Conservation (phyloP, 768 basidiomycete genomes). For the Leccinum subgranulosum region DNA sequence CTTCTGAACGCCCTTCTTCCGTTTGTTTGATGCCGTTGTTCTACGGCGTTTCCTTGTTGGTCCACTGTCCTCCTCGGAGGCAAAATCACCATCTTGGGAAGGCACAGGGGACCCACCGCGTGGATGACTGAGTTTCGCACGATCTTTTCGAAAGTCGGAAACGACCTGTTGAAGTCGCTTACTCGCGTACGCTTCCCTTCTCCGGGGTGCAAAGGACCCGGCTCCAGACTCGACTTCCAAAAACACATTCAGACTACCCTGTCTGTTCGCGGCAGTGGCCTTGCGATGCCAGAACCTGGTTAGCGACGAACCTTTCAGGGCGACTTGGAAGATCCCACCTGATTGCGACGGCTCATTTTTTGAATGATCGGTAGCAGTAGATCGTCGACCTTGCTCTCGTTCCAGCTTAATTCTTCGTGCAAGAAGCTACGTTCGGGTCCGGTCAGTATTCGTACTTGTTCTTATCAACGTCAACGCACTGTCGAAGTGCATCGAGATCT, state of each 20-base stretch:
- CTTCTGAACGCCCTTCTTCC: not conserved
- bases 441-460: slow-evolving; percentile 12
- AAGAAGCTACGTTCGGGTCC: slow-evolving; percentile 50
- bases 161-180: slow-evolving; percentile 87
- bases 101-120: slow-evolving; percentile 9
- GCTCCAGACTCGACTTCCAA: slow-evolving; percentile 68
- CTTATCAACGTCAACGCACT: slow-evolving; percentile 45
- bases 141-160: slow-evolving; percentile 66
- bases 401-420: slow-evolving; percentile 78
- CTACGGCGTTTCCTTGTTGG: slow-evolving; percentile 33
- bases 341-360: slow-evolving; percentile 77
- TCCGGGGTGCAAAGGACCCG: slow-evolving; percentile 71
- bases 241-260: slow-evolving; percentile 72
- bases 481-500: slow-evolving; percentile 89
- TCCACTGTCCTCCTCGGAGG: slow-evolving; percentile 25
- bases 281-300: slow-evolving; percentile 25
- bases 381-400: slow-evolving; percentile 80
- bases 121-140: slow-evolving; percentile 17
- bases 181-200: slow-evolving; percentile 78
- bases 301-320: not conserved
- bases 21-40: slow-evolving; percentile 16
- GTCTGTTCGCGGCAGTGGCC: slow-evolving; percentile 66
- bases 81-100: slow-evolving; percentile 28
- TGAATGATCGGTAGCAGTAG: slow-evolving; percentile 90
- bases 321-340: slow-evolving; percentile 41